Evolutionary conservation across 2,329 filamentous ascomycete species (phyloP).

Genomic region (Neospermospora avenae): DNA sequence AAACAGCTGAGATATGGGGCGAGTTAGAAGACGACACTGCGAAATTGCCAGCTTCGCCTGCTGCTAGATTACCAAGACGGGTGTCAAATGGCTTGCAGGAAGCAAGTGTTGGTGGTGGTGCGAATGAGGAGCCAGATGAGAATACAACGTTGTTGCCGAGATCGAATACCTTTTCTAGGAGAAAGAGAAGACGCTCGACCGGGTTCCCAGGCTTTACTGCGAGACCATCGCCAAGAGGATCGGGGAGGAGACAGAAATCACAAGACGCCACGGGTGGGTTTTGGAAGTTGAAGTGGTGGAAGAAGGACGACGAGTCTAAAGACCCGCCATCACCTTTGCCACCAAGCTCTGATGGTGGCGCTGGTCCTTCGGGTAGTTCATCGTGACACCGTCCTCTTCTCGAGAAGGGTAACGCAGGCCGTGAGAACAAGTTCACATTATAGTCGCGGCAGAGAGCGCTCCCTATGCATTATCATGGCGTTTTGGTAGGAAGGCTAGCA

Average conservation of each 20-base stretch:
- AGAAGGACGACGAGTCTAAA: constrained; percentile 20
- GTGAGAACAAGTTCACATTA: background rate
- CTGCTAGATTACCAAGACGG: constrained; percentile 10
- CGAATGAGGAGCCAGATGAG: constrained; percentile 23
- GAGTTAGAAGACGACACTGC: constrained; percentile 73
- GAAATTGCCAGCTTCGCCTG: constrained; percentile 30
- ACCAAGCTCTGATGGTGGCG: constrained; percentile 8
- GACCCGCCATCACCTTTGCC: constrained; percentile 21
- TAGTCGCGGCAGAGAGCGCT: background rate
- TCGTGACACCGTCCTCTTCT: background rate
- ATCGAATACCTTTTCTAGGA: constrained; percentile 25
- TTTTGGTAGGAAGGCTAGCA: background rate
- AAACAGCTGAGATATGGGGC: constrained; percentile 81
- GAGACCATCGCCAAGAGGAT: constrained; percentile 33
- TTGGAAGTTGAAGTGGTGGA: constrained; percentile 56
- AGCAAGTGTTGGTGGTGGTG: constrained; percentile 3
- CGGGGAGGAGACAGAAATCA: constrained; percentile 37
- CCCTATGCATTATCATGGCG: background rate
- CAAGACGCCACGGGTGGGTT: constrained; percentile 52
- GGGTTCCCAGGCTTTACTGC: constrained; percentile 61
- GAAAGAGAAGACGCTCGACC: constrained; percentile 54
- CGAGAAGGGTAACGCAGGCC: too few relatives aligned
- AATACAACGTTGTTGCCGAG: constrained; percentile 26
- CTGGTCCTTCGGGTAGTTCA: constrained; percentile 13
- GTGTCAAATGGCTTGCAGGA: constrained; percentile 14